phyloP scores from a whole-genome alignment of 2,329 filamentous ascomycete genomes.

The Diaporthe vexans region DNA sequence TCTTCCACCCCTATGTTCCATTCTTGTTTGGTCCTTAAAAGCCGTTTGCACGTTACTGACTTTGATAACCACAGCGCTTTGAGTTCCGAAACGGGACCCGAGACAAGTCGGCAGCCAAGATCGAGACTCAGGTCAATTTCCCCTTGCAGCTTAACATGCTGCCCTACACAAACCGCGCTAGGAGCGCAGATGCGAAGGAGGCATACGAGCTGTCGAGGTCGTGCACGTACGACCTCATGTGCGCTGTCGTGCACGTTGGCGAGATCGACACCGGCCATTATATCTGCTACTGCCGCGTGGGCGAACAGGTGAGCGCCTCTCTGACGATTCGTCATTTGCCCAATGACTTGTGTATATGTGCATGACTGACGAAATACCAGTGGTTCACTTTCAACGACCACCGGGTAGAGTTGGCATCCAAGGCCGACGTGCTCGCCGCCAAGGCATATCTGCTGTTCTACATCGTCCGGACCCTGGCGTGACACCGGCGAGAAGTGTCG shows the following conservation, averaged over 20 bases:
- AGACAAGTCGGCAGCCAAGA: constrained; percentile 83
- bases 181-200: constrained; percentile 63
- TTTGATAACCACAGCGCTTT: constrained; percentile 66
- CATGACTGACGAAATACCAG: constrained; percentile 56
- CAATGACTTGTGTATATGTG: background rate
- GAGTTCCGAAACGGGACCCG: constrained; percentile 78
- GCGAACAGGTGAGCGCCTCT: constrained; percentile 70
- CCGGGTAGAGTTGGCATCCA: constrained; percentile 85
- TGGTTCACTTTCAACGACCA: constrained; percentile 99
- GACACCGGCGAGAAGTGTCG: constrained; percentile 38
- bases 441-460: constrained; percentile 96
- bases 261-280: constrained; percentile 95
- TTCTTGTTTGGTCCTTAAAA: background rate
- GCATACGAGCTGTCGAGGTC: constrained; percentile 70
- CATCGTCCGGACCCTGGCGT: constrained; percentile 73
- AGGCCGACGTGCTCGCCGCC: constrained; percentile 86
- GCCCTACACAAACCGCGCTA: constrained; percentile 83
- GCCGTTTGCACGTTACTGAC: background rate
- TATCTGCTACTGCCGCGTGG: constrained; percentile 87
- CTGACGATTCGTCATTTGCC: background rate
- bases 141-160: constrained; percentile 90
- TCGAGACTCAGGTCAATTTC: constrained; percentile 88
- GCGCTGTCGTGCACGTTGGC: constrained; percentile 93
- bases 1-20: background rate
- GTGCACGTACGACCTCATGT: constrained; percentile 88